These are phyloP conservation scores for Beauveria australis DNA, from an alignment of 2,329 filamentous ascomycete genomes.

Conservation along the genomic window DNA sequence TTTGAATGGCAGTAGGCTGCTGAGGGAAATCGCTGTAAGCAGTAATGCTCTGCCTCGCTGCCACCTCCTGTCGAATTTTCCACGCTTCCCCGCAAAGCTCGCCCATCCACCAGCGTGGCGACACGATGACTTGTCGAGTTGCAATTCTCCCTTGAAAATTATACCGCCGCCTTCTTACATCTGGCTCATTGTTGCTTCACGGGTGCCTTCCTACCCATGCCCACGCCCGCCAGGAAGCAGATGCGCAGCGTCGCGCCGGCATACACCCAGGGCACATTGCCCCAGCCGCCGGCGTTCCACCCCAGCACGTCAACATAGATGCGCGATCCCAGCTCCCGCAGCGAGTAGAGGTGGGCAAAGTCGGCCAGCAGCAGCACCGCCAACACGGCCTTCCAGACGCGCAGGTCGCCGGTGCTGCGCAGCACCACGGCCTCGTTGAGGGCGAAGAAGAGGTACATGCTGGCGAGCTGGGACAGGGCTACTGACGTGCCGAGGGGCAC, in stretches of 20 bases:
- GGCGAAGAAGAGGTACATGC: slow-evolving; percentile 69
- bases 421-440: slow-evolving; percentile 71
- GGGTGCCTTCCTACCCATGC: slow-evolving; percentile 29
- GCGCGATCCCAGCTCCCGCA: slow-evolving; percentile 47
- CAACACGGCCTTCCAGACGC: slow-evolving; percentile 63
- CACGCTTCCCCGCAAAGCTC: too few species aligned
- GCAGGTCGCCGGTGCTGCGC: slow-evolving; percentile 56
- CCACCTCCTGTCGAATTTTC: too few species aligned
- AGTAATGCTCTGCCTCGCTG: too few species aligned
- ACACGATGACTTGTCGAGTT: too few species aligned
- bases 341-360: slow-evolving; percentile 63
- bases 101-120: too few species aligned
- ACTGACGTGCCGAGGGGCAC: slow-evolving; percentile 55
- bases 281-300: slow-evolving; percentile 63
- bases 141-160: neutral
- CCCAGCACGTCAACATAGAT: slow-evolving; percentile 55
- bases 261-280: slow-evolving; percentile 65
- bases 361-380: slow-evolving; percentile 65
- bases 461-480: slow-evolving; percentile 66
- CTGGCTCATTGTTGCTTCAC: neutral
- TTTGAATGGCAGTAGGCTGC: too few species aligned
- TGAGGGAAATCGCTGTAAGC: too few species aligned
- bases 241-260: slow-evolving; percentile 51
- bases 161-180: neutral
- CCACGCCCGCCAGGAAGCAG: slow-evolving; percentile 51